Base-by-base conservation (phyloP, 2,329 filamentous ascomycete species). In the Botrytis sinoallii region DNA sequence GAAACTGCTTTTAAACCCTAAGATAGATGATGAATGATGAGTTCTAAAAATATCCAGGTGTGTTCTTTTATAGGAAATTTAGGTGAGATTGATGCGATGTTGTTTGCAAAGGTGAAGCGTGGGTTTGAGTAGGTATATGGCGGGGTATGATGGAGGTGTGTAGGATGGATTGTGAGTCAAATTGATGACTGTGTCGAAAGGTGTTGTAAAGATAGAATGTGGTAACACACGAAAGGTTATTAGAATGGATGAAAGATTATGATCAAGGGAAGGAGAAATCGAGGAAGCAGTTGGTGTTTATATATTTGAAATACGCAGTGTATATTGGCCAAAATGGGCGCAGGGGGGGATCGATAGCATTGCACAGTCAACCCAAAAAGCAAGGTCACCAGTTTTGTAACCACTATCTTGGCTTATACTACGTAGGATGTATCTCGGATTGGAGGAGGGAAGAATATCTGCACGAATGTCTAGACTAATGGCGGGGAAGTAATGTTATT, bases 1-100 rank as follows among this genome's bases (percentile, higher is more conserved):
- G 93, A 82, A 82, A 95, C 89, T 78, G 93, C 93, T 82, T 92
- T 93, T 83, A 89, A 90, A 67, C 71, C 74, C 75, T 79, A 14
- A 42, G 71, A 72, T 57, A 29, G 22, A 46, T 69, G 22, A n/a
- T 42, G 66, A 72, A 20, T 12, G n/a, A 67, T 22, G 42, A 6
- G 48, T 22, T 59, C 12, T 29, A 29, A 10, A 44, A 42, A n/a
- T 22, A 10, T 48, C 16, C n/a, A 32, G 8, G n/a, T 38, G 10
- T 25, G 20, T 18, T 32, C 8, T n/a, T 29, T n/a, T 52, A n/a
- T 52, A 14, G 25, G 25, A 32, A 55, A 14, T 59, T 12, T 16
- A 35, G n/a, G 64, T 35, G 61, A 44, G 44, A 25, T 29, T 25
- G 20, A 40, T 29, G 38, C 42, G 25, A 40, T 40, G 12, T 35